A percentile compares a stretch with the other conserved stretches of the same genome.
phyloP scores from a whole-genome alignment of 441 rosid genomes.

The Populus hybrid region DNA sequence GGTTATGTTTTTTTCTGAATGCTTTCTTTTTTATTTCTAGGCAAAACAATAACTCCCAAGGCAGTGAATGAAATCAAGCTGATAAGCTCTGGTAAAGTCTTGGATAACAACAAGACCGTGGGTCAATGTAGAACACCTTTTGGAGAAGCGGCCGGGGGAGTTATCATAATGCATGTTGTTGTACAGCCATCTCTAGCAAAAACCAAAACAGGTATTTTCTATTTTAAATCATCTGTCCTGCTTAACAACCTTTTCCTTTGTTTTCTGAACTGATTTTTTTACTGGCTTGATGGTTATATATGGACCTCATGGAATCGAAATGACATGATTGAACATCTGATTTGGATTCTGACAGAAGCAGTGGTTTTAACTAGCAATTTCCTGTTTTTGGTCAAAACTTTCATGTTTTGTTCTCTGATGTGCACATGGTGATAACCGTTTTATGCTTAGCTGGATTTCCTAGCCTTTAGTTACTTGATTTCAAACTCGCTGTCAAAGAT shows the following conservation, averaged over 20 bases:
- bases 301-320: background rate
- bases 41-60: constrained; percentile 72
- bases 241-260: background rate
- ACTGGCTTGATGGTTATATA: background rate
- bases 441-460: background rate
- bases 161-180: constrained; percentile 74
- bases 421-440: background rate
- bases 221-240: background rate
- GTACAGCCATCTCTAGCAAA: constrained; percentile 74
- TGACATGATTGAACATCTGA: background rate
- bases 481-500: no score
- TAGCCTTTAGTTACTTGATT: background rate
- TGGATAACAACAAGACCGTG: constrained; percentile 55
- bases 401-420: background rate
- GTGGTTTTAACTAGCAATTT: background rate
- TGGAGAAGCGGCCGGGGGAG: constrained; percentile 61
- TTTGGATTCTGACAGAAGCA: background rate
- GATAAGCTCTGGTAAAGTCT: constrained; percentile 78
- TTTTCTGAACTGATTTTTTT: background rate
- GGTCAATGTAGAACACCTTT: constrained; percentile 43
- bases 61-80: constrained; percentile 78
- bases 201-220: constrained; percentile 55
- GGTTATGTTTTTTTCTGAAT: constrained; percentile 13
- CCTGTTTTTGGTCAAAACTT: background rate
- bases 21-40: constrained; percentile 27